Evolutionary conservation across 75 land plant genomes (phyloP), one percentile per base, ranked within the genome.

Genomic region (Pinus tabuliformis): DNA sequence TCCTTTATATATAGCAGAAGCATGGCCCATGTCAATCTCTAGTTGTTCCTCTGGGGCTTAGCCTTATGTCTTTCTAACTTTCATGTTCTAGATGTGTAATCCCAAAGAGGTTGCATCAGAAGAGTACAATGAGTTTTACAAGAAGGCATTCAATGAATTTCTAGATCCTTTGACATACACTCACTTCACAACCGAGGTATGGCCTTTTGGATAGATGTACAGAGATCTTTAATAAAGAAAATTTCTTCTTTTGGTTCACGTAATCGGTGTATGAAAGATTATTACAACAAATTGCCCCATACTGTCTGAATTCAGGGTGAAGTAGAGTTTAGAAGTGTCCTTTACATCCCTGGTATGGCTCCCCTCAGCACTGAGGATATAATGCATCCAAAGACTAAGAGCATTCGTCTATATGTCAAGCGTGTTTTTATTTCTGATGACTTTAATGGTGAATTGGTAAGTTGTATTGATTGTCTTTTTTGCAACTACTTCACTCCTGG

Each of bases 361-460:
- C 98, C 99, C 57, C 80, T 92, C 24, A 90, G 88, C 82, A 83
- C 92, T 60, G 98, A 96, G 65, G 99, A 96, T 30, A 81, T 87
- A 39, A 68, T 89, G 56, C 87, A 92, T 74, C 85, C 89, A 14
- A 94, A 92, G 83, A 96, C 92, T 39, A 96, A 94, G 61, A 96
- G 94, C 58, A 94, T 96, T 20, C 89, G 95, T 9, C 78, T 96
- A 28, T 90, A 96, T 81, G 99, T 96, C 63, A 96, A 96, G 70
- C 91, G 99, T 77, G 99, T 96, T 12, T 96, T 96, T 57, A 96
- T 96, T 79, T 96, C 99, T 36, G 99, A 96, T 88, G 94, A 91
- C 78, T 96, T 94, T 75, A 93, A 94, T 79, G 99, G 98, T 58
- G 99, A 96, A 64, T 84, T 96, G 95, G 99, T 96, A 85, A 82